These are phyloP conservation scores for Globisporangium ultimum DNA, from an alignment of 352 stramenopile species.

Conservation along the genomic window DNA sequence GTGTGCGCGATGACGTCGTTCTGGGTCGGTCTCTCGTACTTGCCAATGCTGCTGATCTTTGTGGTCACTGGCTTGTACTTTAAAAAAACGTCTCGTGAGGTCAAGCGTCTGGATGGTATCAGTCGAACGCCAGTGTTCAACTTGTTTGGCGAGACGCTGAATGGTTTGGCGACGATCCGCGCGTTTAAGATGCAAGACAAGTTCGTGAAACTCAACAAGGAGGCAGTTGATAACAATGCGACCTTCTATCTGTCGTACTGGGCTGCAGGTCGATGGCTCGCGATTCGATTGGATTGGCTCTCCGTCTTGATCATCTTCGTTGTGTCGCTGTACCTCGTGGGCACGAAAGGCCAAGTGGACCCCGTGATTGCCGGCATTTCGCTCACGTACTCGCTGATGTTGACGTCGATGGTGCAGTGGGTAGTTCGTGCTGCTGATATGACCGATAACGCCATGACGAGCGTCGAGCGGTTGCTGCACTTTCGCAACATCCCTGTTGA, in stretches of 20 bases:
- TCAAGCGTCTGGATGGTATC: slow-evolving; percentile 93
- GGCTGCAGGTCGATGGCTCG: slow-evolving; percentile 82
- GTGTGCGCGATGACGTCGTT: slow-evolving; percentile 16
- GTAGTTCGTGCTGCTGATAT: slow-evolving; percentile 12
- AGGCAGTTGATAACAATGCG: slow-evolving; percentile 10
- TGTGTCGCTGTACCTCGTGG: slow-evolving; percentile 79
- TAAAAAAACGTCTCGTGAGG: slow-evolving; percentile 67
- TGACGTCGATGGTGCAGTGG: slow-evolving; percentile 91
- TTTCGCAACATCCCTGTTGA: too few species aligned
- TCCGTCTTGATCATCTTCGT: slow-evolving; percentile 75
- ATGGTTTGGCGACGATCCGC: slow-evolving; percentile 89
- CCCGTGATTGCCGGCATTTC: slow-evolving; percentile 76
- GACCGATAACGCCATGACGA: neutral
- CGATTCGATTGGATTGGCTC: slow-evolving; percentile 82
- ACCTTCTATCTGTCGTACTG: slow-evolving; percentile 24
- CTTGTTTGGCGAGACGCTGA: slow-evolving; percentile 88
- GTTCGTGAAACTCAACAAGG: slow-evolving; percentile 38
- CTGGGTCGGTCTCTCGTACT: slow-evolving; percentile 22
- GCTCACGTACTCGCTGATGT: slow-evolving; percentile 85
- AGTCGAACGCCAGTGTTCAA: slow-evolving; percentile 87
- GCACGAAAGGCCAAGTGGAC: slow-evolving; percentile 23
- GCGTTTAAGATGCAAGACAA: slow-evolving; percentile 36
- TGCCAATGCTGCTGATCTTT: slow-evolving; percentile 59
- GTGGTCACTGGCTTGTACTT: slow-evolving; percentile 75
- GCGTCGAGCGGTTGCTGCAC: too few species aligned